These are phyloP conservation scores for Lippia alba DNA, from an alignment of 305 asterid species.

Conservation along the genomic window DNA sequence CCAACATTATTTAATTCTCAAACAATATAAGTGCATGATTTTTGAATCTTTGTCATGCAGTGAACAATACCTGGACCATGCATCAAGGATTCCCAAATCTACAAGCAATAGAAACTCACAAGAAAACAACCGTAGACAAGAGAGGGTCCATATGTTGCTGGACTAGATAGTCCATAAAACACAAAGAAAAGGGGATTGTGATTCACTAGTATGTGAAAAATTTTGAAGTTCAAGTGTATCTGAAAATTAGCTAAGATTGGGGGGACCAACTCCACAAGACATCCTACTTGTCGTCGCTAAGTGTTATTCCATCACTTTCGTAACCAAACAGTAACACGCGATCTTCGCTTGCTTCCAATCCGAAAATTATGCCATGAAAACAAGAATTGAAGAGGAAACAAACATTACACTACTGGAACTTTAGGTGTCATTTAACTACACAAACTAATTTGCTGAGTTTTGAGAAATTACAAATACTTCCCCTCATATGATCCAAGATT, in stretches of 20 bases:
- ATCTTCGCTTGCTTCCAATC: constrained; percentile 6
- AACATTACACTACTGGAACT: not conserved
- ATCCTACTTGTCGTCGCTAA: constrained; percentile 57
- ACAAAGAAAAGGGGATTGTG: constrained; percentile 30
- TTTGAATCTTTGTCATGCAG: not conserved
- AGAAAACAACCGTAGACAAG: constrained; percentile 32
- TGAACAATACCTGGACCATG: constrained; percentile 26
- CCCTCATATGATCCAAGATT: no score
- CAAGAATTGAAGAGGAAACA: not conserved
- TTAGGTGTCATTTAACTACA: no score
- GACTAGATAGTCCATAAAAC: constrained; percentile 32
- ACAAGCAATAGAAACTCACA: constrained; percentile 34
- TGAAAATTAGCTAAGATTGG: constrained; percentile 40
- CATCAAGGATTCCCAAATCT: constrained; percentile 26
- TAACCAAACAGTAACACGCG: constrained; percentile 35
- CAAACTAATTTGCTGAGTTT: no score
- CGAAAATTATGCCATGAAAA: constrained; percentile 11
- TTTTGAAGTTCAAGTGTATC: constrained; percentile 11
- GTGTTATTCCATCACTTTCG: constrained; percentile 35
- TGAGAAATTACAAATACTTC: no score
- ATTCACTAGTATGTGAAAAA: constrained; percentile 21
- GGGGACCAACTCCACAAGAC: constrained; percentile 52
- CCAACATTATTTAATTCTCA: not conserved
- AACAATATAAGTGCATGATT: not conserved
- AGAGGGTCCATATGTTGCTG: constrained; percentile 41